Percentiles rank a stretch among this genome's conserved stretches.
Evolutionary conservation across 2,329 filamentous ascomycete species (phyloP).

Genomic region (Arthrinium puccinioides): DNA sequence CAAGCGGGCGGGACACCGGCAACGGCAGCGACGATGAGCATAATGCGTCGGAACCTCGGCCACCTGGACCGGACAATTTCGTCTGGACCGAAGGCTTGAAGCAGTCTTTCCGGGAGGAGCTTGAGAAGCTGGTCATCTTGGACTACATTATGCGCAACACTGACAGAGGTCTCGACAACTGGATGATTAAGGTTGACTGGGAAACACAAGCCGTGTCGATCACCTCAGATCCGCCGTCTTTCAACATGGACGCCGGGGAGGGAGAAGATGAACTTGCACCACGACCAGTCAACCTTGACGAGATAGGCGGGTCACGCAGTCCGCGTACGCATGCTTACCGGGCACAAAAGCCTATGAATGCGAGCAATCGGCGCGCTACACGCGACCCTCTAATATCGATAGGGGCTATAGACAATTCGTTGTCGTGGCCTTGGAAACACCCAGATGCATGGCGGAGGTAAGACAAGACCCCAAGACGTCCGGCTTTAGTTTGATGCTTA

Average conservation of each 20-base stretch:
- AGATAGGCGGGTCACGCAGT: slow-evolving; percentile 28
- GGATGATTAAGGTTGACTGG: slow-evolving; percentile 98
- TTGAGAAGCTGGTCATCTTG: slow-evolving; percentile 93
- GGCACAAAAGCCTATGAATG: slow-evolving; percentile 78
- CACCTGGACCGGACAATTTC: slow-evolving; percentile 49
- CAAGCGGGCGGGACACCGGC: slow-evolving; percentile 28
- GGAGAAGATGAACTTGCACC: slow-evolving; percentile 46
- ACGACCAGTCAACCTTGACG: slow-evolving; percentile 51
- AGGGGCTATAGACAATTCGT: slow-evolving; percentile 93
- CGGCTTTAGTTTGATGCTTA: too few species aligned
- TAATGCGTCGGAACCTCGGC: slow-evolving; percentile 23
- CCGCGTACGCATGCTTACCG: slow-evolving; percentile 59
- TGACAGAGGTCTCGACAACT: slow-evolving; percentile 92
- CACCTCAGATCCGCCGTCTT: slow-evolving; percentile 66
- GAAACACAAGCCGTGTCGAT: slow-evolving; percentile 77
- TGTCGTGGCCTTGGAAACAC: slow-evolving; percentile 99
- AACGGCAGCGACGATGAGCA: slow-evolving; percentile 46
- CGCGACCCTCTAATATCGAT: slow-evolving; percentile 60
- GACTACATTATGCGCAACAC: slow-evolving; percentile 99
- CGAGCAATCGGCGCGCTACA: slow-evolving; percentile 44
- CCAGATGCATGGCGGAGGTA: slow-evolving; percentile 75
- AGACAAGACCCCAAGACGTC: slow-evolving; percentile 5
- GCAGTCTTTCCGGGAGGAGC: slow-evolving; percentile 85
- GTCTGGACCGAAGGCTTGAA: slow-evolving; percentile 85
- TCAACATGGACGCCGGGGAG: slow-evolving; percentile 52